A percentile compares a stretch with the other conserved stretches of the same genome.
These are phyloP conservation scores for Cardamine occulta DNA, from an alignment of 345 rosid species.

Conservation along the genomic window DNA sequence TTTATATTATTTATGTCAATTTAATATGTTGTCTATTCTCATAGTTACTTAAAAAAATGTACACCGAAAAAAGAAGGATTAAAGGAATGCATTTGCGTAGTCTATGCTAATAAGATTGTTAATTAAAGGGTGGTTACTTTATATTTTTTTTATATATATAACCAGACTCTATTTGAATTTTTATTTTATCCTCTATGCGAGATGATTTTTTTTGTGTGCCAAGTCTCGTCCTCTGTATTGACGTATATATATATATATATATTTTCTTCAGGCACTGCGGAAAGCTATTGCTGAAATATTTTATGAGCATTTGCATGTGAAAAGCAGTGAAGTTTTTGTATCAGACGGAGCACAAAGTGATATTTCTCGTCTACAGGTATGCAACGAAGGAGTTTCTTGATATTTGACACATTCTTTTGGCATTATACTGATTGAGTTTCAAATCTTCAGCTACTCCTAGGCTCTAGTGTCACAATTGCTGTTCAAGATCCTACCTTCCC, in stretches of 20 bases:
- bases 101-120: not conserved
- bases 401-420: not conserved
- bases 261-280: constrained; percentile 47
- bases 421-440: constrained; percentile 21
- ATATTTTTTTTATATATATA: not conserved
- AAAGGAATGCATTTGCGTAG: not conserved
- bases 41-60: not conserved
- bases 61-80: not conserved
- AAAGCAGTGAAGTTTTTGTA: constrained; percentile 59
- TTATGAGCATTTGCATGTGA: constrained; percentile 51
- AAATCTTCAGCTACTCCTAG: constrained; percentile 56
- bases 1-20: not conserved
- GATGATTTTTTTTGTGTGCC: not conserved
- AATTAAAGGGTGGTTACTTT: not conserved
- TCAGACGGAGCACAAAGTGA: constrained; percentile 77
- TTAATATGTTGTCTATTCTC: not conserved
- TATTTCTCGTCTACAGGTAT: constrained; percentile 67
- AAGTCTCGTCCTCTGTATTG: not conserved
- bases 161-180: not conserved
- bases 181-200: not conserved
- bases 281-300: constrained; percentile 61
- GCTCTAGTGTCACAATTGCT: constrained; percentile 56
- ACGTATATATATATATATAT: not conserved
- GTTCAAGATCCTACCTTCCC: constrained; percentile 76
- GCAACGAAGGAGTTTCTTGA: not conserved